Base-by-base conservation (phyloP, 164 flowering plant species). In the Stephania cephalantha region DNA sequence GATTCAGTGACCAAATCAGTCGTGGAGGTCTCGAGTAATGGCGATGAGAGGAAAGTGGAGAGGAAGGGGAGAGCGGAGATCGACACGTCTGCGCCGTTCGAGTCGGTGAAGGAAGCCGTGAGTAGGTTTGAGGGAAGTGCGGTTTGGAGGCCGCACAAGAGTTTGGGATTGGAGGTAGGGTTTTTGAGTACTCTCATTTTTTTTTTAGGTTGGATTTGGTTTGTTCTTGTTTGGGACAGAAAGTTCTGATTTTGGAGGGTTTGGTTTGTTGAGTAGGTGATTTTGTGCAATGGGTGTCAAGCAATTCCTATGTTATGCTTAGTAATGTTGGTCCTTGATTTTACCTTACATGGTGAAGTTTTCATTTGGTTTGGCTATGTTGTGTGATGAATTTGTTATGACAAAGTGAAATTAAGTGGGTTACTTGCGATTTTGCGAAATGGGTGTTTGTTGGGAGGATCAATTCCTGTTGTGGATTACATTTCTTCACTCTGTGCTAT, bases 101-200 rank as follows among this genome's bases (percentile, higher is more conserved):
- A 90, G 86, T 92, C 98, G 0, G 98, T 92, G 58, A 95, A 87
- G 84, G 95, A 92, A 76, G 98, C 98, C 0, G 97, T 85, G 17
- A 80, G 67, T 67, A 84, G 83, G 15, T 95, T 95, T 78, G 98
- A 94, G 69, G 97, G 98, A n/a, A 78, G 90, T 55, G 98, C 88
- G 1, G 87, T 81, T 78, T 92, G 98, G 97, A 89, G 83, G 77
- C 95, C 97, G 68, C 64, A 75, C 13, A 69, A 53, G 29, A 70
- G 3, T 75, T 17, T 63, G 15, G 68, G 20, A 68, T 7, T 30
- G 46, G n/a, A 68, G 42, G 44, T 35, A 12, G 45, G 44, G 10
- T 72, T 52, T 22, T 58, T 5, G 66, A 7, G n/a, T 17, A 31
- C 44, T 30, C 22, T 15, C 18, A 3, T 50, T 11, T 18, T 15